Conservation (phyloP, 257 asterid genomes). For the Ocimum tenuiflorum region DNA sequence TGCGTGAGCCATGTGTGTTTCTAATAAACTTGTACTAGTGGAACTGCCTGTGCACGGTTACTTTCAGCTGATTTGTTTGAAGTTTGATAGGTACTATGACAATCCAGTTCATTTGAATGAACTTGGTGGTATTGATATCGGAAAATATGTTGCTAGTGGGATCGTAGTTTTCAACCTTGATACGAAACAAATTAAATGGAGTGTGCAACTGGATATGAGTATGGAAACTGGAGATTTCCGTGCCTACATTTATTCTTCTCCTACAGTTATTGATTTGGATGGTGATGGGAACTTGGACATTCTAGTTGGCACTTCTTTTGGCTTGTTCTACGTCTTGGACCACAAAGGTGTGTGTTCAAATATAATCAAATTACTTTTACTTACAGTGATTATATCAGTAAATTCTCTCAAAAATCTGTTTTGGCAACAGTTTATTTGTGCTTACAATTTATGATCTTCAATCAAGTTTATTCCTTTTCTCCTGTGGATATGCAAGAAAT, state of each 20-base stretch:
- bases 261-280: conserved; percentile 93
- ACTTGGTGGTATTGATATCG: conserved; percentile 88
- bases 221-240: conserved; percentile 70
- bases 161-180: conserved; percentile 91
- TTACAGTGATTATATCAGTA: not conserved
- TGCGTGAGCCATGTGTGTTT: conserved; percentile 18
- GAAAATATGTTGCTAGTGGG: conserved; percentile 96
- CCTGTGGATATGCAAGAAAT: not conserved
- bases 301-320: conserved; percentile 94
- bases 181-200: conserved; percentile 95
- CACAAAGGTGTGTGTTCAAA: conserved; percentile 62
- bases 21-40: not conserved
- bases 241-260: conserved; percentile 92
- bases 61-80: conserved; percentile 36
- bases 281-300: conserved; percentile 98
- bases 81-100: conserved; percentile 86
- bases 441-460: not conserved
- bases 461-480: not conserved
- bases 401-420: not conserved
- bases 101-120: conserved; percentile 91
- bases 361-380: not conserved
- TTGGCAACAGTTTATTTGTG: not conserved
- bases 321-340: conserved; percentile 91
- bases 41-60: conserved; percentile 12
- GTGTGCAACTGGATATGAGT: conserved; percentile 71